A percentile compares a stretch with the other conserved stretches of the same genome.
These are phyloP conservation scores for Cymbidium sinense DNA, from an alignment of 106 monocot genomes.

Conservation along the genomic window DNA sequence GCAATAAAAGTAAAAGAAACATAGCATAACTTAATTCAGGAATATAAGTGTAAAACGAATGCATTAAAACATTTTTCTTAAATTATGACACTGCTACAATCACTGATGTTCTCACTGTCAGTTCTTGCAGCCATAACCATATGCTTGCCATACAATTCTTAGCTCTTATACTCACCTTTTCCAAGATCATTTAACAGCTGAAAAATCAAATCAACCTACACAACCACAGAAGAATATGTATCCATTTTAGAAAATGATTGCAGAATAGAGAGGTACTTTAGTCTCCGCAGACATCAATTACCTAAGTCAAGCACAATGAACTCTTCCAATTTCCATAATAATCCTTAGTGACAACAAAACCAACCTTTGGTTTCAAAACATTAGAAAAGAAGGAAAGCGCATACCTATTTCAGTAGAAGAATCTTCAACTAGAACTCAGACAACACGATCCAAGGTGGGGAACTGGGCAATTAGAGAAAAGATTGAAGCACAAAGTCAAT, in stretches of 20 bases:
- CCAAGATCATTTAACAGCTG: background rate
- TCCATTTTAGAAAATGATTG: background rate
- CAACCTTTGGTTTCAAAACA: background rate
- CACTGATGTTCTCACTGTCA: background rate
- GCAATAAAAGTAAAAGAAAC: background rate
- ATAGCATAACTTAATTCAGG: background rate
- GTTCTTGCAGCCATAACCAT: background rate
- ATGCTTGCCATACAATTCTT: background rate
- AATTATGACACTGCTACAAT: background rate
- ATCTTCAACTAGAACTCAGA: slow-evolving; percentile 9
- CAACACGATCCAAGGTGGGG: slow-evolving; percentile 1
- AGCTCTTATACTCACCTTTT: background rate
- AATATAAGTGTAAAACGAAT: background rate
- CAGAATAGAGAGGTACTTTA: background rate
- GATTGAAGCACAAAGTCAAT: slow-evolving; percentile 7
- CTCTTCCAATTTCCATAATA: slow-evolving; percentile 1
- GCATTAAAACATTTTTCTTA: background rate
- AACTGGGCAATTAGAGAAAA: slow-evolving; percentile 7
- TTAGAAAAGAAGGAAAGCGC: slow-evolving; percentile 2
- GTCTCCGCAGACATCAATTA: background rate
- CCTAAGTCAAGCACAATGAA: slow-evolving; percentile 2
- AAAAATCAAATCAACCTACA: background rate
- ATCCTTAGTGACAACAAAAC: background rate
- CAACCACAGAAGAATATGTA: background rate
- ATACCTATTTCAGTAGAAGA: slow-evolving; percentile 8